Base-by-base conservation (phyloP, 75 land plant genomes). In the Adiantum capillusveneris region DNA sequence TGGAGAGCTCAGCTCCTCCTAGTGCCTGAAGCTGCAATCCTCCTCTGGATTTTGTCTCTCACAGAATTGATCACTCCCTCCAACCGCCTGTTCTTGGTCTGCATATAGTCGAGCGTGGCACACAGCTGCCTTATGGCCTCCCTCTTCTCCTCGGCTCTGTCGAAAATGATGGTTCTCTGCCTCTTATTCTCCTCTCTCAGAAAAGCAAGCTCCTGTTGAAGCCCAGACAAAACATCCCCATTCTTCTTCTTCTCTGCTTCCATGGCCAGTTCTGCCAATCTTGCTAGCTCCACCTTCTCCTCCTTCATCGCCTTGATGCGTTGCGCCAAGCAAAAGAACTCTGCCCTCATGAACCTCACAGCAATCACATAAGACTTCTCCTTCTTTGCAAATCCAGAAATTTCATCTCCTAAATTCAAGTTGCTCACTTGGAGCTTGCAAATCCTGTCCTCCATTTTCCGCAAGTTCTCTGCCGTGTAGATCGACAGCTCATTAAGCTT, bases 41-140 rank as follows among this genome's bases (percentile, higher is more conserved):
- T 53, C 55, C 29, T 18, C 28, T 53, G 25, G 24, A 53, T 53
- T 25, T 26, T 53, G 25, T 53, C 31, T 42, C 49, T 63, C 0
- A 44, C 31, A 42, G 60, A 59, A 51, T 36, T 59, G 9, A 67
- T 28, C 30, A 37, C 48, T 55, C 62, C 71, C 70, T 69, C 79
- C 60, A 87, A 58, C 0, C 53, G 31, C 20, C 43, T 31, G 59
- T 81, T 87, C 56, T 84, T 78, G 2, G 72, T 81, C 57, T 79
- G 81, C 60, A 78, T 52, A 49, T 78, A 24, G 0, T 78, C 82
- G 16, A 84, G 41, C 5, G 82, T 56, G 25, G 70, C 41, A 44
- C 74, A 73, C 11, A 87, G 80, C 63, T 87, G 92, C 63, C 92
- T 45, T 26, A 87, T 87, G 0, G 85, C 92, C 68, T 87, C 92